Percentiles rank a stretch among this genome's conserved stretches.
Conservation (phyloP, 2,329 filamentous ascomycete genomes). For the Neonectria hederae region DNA sequence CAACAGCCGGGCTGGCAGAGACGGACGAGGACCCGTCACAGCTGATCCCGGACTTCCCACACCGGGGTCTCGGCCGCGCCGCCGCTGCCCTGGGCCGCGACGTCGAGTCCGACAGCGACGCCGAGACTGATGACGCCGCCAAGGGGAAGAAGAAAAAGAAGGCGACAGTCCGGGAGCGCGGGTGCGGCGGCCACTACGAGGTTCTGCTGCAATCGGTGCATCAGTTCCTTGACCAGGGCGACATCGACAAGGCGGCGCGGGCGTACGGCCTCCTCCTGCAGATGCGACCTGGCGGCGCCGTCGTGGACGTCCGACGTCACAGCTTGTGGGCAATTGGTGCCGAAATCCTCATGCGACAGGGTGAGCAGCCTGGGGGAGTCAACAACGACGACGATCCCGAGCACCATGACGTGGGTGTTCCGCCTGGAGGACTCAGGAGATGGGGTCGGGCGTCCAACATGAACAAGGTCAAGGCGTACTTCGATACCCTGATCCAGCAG, state of each 20-base stretch:
- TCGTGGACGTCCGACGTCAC: slow-evolving; percentile 74
- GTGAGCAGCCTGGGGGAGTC: slow-evolving; percentile 47
- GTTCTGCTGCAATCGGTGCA: slow-evolving; percentile 77
- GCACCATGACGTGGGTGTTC: not conserved
- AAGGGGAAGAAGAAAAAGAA: slow-evolving; percentile 31
- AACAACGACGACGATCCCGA: not conserved
- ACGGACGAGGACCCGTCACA: slow-evolving; percentile 55
- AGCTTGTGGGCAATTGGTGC: slow-evolving; percentile 85
- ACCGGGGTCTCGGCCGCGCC: slow-evolving; percentile 48
- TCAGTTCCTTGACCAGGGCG: slow-evolving; percentile 74
- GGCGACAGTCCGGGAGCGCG: slow-evolving; percentile 22
- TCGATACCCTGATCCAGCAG: slow-evolving; percentile 80
- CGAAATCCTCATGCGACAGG: slow-evolving; percentile 78
- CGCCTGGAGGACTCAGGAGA: slow-evolving; percentile 15
- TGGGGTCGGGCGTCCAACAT: slow-evolving; percentile 60
- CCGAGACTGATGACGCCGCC: slow-evolving; percentile 72
- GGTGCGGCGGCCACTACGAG: slow-evolving; percentile 62
- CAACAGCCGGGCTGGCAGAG: slow-evolving; percentile 61
- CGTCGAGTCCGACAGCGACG: slow-evolving; percentile 33
- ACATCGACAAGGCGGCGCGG: slow-evolving; percentile 76
- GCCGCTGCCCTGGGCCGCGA: slow-evolving; percentile 1
- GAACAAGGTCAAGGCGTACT: slow-evolving; percentile 66
- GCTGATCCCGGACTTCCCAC: slow-evolving; percentile 59
- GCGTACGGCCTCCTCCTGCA: slow-evolving; percentile 80
- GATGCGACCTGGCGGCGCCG: slow-evolving; percentile 50